phyloP scores from a whole-genome alignment of 148 eudicot genomes.

The Camellia lanceoleosa region DNA sequence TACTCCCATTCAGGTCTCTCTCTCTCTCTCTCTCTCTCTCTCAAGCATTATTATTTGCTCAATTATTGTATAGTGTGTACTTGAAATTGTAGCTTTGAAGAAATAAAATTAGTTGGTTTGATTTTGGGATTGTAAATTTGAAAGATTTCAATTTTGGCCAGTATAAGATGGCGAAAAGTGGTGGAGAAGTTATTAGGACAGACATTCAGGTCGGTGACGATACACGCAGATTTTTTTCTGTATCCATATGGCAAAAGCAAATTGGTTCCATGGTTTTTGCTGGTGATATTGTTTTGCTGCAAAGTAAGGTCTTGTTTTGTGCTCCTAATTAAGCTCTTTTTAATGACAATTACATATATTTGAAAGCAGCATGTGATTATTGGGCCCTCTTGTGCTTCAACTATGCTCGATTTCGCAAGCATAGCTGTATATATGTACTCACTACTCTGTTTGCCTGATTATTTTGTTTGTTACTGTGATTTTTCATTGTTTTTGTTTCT shows the following conservation, averaged over 20 bases:
- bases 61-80: neutral
- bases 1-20: constrained; percentile 62
- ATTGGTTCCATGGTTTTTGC: constrained; percentile 50
- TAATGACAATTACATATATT: neutral
- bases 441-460: neutral
- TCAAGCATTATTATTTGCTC: neutral
- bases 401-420: neutral
- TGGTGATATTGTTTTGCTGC: constrained; percentile 57
- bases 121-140: neutral
- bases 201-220: constrained; percentile 87
- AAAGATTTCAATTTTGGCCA: constrained; percentile 17
- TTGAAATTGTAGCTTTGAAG: neutral
- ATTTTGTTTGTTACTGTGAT: neutral
- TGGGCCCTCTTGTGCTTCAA: constrained; percentile 8
- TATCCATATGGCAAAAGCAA: constrained; percentile 67
- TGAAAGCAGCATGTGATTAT: neutral
- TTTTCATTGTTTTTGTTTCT: neutral
- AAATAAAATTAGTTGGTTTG: neutral
- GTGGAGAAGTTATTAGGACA: constrained; percentile 51
- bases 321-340: neutral
- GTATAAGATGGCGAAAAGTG: constrained; percentile 47
- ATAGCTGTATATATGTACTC: neutral
- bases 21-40: constrained; percentile 1
- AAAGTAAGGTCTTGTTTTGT: constrained; percentile 40
- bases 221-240: constrained; percentile 61